Evolutionary conservation across 208 protist species (phyloP).

Genomic region (Jaenimonas drosophilae): DNA sequence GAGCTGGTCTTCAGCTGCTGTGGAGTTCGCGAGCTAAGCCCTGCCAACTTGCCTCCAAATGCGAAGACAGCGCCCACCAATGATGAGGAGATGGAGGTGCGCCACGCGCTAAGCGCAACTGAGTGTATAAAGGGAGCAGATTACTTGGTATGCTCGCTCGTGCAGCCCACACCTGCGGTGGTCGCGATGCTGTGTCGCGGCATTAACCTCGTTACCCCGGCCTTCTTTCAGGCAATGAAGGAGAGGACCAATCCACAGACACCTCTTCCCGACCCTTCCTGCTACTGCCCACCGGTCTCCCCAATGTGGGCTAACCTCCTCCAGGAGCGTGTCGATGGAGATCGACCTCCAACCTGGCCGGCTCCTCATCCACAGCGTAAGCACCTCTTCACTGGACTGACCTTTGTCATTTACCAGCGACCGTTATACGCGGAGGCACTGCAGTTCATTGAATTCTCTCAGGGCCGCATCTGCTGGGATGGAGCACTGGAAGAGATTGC

Average conservation of each 20-base stretch:
- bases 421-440: constrained; percentile 43
- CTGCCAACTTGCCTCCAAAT: neutral
- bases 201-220: constrained; percentile 43
- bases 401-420: constrained; percentile 52
- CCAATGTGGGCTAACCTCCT: neutral
- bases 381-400: constrained; percentile 29
- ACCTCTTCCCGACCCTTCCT: constrained; percentile 23
- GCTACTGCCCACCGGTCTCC: constrained; percentile 17
- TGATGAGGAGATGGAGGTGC: no score
- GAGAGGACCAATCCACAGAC: constrained; percentile 27
- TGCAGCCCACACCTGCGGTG: constrained; percentile 36
- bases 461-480: constrained; percentile 37
- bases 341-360: neutral
- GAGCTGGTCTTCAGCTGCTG: constrained; percentile 32
- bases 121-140: no score
- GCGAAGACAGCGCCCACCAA: no score
- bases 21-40: constrained; percentile 19
- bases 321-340: neutral
- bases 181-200: constrained; percentile 51
- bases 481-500: constrained; percentile 18
- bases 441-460: constrained; percentile 31
- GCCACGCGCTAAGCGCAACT: no score
- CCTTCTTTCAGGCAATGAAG: constrained; percentile 35
- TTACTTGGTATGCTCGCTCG: constrained; percentile 16
- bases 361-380: constrained; percentile 22